Percentiles rank a stretch among this genome's conserved stretches.
phyloP scores from a whole-genome alignment of 495 filamentous ascomycete genomes.

The Podospora pseudopauciseta region DNA sequence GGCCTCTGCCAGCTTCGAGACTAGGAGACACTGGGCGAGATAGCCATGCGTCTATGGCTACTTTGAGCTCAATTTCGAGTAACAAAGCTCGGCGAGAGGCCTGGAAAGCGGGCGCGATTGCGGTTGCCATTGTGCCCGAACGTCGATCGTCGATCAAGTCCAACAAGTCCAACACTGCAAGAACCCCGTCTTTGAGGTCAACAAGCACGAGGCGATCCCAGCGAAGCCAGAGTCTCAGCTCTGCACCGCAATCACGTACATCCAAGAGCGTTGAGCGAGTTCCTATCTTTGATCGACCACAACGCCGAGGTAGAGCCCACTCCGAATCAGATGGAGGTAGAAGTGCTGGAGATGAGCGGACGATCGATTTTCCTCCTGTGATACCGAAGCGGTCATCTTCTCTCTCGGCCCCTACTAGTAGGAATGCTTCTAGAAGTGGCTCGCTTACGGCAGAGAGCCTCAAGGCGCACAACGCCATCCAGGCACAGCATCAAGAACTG shows the following conservation, averaged over 20 bases:
- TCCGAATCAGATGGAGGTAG: constrained; percentile 47
- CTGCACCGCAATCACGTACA: constrained; percentile 34
- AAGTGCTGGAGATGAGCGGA: constrained; percentile 43
- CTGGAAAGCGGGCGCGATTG: constrained; percentile 53
- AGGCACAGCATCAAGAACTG: constrained; percentile 30
- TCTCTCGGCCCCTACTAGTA: constrained; percentile 67
- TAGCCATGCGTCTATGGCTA: constrained; percentile 58
- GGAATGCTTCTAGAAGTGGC: constrained; percentile 59
- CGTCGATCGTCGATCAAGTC: constrained; percentile 62
- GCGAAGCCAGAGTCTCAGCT: constrained; percentile 43
- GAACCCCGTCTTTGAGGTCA: constrained; percentile 50
- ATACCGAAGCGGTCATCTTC: constrained; percentile 62
- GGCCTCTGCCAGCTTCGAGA: constrained; percentile 21
- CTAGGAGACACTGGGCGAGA: constrained; percentile 43
- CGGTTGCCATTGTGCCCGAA: constrained; percentile 70
- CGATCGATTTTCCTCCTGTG: constrained; percentile 56
- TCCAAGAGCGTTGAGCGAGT: constrained; percentile 35
- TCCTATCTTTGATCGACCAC: constrained; percentile 32
- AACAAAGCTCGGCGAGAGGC: constrained; percentile 54
- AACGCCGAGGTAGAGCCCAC: constrained; percentile 40
- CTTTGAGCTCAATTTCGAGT: constrained; percentile 53
- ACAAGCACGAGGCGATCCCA: constrained; percentile 50
- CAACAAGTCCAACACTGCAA: constrained; percentile 40
- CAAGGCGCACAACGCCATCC: constrained; percentile 53
- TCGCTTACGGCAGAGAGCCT: constrained; percentile 66